Conservation (phyloP, 176 grass and related monocot species). For the Puya raimondii region DNA sequence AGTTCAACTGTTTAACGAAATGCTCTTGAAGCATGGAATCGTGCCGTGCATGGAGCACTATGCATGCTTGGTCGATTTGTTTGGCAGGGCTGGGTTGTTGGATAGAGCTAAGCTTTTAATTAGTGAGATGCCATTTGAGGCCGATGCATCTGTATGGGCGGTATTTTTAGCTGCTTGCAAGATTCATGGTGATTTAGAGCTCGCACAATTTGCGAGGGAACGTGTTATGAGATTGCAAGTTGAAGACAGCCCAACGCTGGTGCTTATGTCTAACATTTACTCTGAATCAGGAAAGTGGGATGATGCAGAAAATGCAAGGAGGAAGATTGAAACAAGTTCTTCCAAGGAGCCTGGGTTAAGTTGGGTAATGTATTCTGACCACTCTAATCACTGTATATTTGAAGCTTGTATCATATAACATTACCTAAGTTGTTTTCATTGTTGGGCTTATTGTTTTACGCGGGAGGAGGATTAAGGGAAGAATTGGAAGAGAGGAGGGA, state of each 20-base stretch:
- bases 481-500: no score
- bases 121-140: conserved; percentile 23
- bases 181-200: conserved; percentile 31
- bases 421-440: neutral
- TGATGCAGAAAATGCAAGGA: conserved; percentile 32
- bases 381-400: neutral
- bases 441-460: neutral
- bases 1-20: conserved; percentile 26
- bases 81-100: conserved; percentile 28
- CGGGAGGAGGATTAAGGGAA: neutral
- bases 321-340: neutral
- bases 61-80: conserved; percentile 41
- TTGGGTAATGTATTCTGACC: conserved; percentile 23
- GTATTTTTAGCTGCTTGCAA: conserved; percentile 33
- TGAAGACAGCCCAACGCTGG: conserved; percentile 9
- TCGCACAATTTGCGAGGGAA: conserved; percentile 19
- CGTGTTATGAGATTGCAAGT: conserved; percentile 12
- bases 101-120: conserved; percentile 27
- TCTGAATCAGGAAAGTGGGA: conserved; percentile 23
- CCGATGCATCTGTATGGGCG: conserved; percentile 30
- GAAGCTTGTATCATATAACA: neutral
- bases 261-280: conserved; percentile 39
- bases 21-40: conserved; percentile 25
- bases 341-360: conserved; percentile 32
- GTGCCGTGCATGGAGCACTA: conserved; percentile 29